Percentiles rank a stretch among this genome's conserved stretches.
These are phyloP conservation scores for Lachnellula cervina DNA, from an alignment of 2,329 filamentous ascomycete species.

Conservation along the genomic window DNA sequence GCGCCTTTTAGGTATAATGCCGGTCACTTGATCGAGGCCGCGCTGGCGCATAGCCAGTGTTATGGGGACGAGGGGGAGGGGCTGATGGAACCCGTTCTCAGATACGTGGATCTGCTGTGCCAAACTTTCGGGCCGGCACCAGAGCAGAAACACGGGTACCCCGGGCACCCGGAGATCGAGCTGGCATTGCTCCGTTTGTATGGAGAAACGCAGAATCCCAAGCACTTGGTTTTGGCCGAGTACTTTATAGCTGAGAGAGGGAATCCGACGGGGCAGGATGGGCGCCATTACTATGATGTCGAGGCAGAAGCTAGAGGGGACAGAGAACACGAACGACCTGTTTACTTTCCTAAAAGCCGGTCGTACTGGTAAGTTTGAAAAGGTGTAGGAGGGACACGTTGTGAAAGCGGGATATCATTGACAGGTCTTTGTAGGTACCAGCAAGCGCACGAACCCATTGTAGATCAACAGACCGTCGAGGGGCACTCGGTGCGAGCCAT, in stretches of 20 bases:
- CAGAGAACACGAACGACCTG: conserved; percentile 41
- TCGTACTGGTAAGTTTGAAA: conserved; percentile 33
- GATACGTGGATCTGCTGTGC: conserved; percentile 49
- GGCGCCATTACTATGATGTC: conserved; percentile 49
- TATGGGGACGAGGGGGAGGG: conserved; percentile 47
- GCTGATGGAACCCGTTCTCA: conserved; percentile 48
- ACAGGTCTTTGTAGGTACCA: conserved; percentile 46
- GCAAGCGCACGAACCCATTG: conserved; percentile 51
- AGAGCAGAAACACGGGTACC: conserved; percentile 52
- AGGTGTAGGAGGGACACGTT: background rate
- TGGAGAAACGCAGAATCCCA: conserved; percentile 34
- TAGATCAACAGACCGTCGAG: conserved; percentile 49
- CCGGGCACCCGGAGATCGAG: conserved; percentile 54
- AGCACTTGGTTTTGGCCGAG: conserved; percentile 43
- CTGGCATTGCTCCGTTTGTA: conserved; percentile 44
- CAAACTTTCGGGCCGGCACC: conserved; percentile 46
- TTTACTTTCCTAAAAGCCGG: conserved; percentile 40
- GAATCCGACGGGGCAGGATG: conserved; percentile 44
- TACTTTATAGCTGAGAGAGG: conserved; percentile 57
- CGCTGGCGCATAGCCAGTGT: conserved; percentile 49
- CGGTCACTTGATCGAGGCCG: conserved; percentile 58
- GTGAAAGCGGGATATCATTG: conserved; percentile 21
- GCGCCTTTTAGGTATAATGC: conserved; percentile 54
- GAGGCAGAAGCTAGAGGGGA: conserved; percentile 49
- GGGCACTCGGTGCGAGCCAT: conserved; percentile 57